Evolutionary conservation across 163 green algal species (phyloP), one percentile per base, ranked within the genome.

Genomic region (Coccomyxa subellipsoidea): DNA sequence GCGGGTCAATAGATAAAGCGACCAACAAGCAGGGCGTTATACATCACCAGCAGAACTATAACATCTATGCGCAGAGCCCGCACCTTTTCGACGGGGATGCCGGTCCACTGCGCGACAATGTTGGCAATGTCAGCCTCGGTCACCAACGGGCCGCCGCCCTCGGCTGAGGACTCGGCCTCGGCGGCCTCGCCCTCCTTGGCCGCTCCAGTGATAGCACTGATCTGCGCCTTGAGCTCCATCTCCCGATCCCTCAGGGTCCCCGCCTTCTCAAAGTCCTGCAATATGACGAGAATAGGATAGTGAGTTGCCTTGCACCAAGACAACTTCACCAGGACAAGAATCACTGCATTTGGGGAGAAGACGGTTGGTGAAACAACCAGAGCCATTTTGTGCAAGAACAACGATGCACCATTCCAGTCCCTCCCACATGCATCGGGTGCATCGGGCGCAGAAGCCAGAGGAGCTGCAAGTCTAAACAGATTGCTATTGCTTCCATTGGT

Each of bases 221-320:
- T 98, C 93, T 98, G 90, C 4, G 91, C 82, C 85, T 96, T 96
- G 29, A 98, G 88, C 89, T 99, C 97, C 93, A 99, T 97, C 92
- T 99, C 97, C 15, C 92, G 88, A 90, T 99, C 97, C 31, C 96
- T 93, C 87, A 99, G 91, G 79, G 88, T 38, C 71, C 96, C 96
- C 0, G 97, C 97, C 92, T 98, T 98, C 92, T 99, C 97, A 91
- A 99, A 99, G 93, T 99, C 97, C 90, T 99, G 95, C 18, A 54
- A 40, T 6, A 27, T 59, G 85, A 90, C 83, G 31, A 79, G 12
- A 18, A 71, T 0, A 40, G 36, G 0, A 38, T 82, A 40, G 31
- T 59, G 15, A 59, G 47, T 23, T 59, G 15, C 1, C 47, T 59
- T 23, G 47, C 23, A 18, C 47, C 23, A 27, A 12, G 47, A 59